These are phyloP conservation scores for Penicillium bovifimosum DNA, from an alignment of 495 filamentous ascomycete species.

Conservation along the genomic window DNA sequence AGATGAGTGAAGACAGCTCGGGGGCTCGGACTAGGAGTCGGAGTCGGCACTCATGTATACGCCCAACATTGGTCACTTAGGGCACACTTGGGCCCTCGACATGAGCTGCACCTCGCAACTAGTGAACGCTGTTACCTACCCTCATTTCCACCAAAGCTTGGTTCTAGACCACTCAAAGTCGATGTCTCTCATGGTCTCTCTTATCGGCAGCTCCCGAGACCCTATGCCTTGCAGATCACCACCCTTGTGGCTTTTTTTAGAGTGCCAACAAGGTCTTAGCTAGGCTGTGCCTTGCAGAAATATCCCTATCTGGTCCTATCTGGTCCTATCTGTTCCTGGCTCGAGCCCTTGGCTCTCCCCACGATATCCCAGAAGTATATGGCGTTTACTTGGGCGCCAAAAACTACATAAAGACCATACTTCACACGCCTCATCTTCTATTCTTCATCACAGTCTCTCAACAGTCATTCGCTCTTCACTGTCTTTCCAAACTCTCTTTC, in stretches of 20 bases:
- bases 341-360: constrained; percentile 17
- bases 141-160: not conserved
- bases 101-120: not conserved
- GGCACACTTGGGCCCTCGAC: constrained; percentile 4
- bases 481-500: constrained; percentile 15
- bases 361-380: constrained; percentile 9
- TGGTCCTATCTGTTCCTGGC: constrained; percentile 11
- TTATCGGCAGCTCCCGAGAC: constrained; percentile 4
- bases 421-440: constrained; percentile 9
- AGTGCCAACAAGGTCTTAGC: constrained; percentile 19
- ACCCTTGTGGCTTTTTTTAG: constrained; percentile 16
- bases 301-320: constrained; percentile 1
- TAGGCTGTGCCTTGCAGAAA: constrained; percentile 25
- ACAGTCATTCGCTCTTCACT: constrained; percentile 21
- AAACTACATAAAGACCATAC: constrained; percentile 26
- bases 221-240: constrained; percentile 25
- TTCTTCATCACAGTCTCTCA: constrained; percentile 19
- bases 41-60: constrained; percentile 19
- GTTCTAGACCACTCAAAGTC: not conserved
- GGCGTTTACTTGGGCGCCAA: not conserved
- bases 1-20: constrained; percentile 7
- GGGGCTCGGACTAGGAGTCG: constrained; percentile 11
- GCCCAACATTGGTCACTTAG: constrained; percentile 7
- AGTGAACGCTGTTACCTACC: not conserved
- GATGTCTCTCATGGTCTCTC: constrained; percentile 13